A percentile compares a stretch with the other conserved stretches of the same genome.
Evolutionary conservation across 805 yeast species (phyloP).

Genomic region (Candida ovalis): DNA sequence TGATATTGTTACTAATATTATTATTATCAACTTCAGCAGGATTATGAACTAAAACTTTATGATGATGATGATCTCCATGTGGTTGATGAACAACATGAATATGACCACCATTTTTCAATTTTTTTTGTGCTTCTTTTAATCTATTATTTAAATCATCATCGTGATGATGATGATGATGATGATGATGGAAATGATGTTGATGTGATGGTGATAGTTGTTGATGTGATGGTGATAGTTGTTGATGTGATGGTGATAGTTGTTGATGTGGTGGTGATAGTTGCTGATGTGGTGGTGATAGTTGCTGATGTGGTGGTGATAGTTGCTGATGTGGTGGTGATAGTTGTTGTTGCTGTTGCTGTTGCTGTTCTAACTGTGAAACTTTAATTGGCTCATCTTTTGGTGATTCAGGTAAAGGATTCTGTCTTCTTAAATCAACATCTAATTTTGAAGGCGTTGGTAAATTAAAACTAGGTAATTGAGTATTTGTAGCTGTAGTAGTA

Average conservation of each 20-base stretch:
- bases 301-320: background rate
- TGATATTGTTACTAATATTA: slow-evolving; percentile 1
- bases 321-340: background rate
- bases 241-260: background rate
- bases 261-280: background rate
- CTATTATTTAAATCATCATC: slow-evolving; percentile 23
- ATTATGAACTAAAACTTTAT: slow-evolving; percentile 25
- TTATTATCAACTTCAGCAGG: slow-evolving; percentile 10
- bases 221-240: slow-evolving; percentile 13
- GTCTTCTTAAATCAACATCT: slow-evolving; percentile 19
- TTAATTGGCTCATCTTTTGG: background rate
- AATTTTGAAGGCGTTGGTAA: slow-evolving; percentile 19
- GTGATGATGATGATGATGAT: slow-evolving; percentile 27
- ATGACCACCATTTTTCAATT: slow-evolving; percentile 25
- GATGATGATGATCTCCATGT: slow-evolving; percentile 28
- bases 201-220: background rate
- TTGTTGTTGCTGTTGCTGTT: slow-evolving; percentile 24
- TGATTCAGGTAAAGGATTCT: slow-evolving; percentile 5
- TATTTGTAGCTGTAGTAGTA: no score
- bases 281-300: slow-evolving; percentile 27
- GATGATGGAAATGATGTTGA: slow-evolving; percentile 9
- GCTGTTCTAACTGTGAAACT: slow-evolving; percentile 6
- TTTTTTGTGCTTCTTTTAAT: slow-evolving; percentile 24
- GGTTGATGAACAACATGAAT: slow-evolving; percentile 29
- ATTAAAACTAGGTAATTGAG: slow-evolving; percentile 2